Conservation (phyloP, 2,329 filamentous ascomycete genomes). For the Aspergillus sp. region DNA sequence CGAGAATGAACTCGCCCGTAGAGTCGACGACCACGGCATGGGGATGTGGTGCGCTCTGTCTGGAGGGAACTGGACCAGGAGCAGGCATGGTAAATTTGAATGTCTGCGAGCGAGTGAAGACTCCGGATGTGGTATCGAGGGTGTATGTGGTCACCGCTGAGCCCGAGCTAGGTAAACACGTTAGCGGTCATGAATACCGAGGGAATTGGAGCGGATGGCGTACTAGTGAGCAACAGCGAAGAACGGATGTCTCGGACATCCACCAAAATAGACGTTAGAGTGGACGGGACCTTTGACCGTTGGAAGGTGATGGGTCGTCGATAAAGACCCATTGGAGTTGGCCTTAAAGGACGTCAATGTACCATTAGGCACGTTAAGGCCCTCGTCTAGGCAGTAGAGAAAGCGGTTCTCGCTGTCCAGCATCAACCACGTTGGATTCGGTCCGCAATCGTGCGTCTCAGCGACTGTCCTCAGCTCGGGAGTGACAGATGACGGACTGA, state of each 20-base stretch:
- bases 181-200: conserved; percentile 4
- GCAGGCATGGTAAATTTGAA: conserved; percentile 32
- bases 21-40: conserved; percentile 59
- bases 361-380: conserved; percentile 18
- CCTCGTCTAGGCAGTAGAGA: conserved; percentile 30
- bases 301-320: too few species aligned
- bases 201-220: too few species aligned
- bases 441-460: too few species aligned
- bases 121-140: conserved; percentile 9
- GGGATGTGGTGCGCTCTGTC: conserved; percentile 52
- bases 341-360: conserved; percentile 10
- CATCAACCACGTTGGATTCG: conserved; percentile 30
- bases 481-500: too few species aligned
- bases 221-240: conserved; percentile 33
- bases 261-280: conserved; percentile 20
- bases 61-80: conserved; percentile 30
- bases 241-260: conserved; percentile 15
- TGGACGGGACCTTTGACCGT: conserved; percentile 14
- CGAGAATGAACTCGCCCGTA: conserved; percentile 51
- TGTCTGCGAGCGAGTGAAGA: too few species aligned
- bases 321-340: too few species aligned
- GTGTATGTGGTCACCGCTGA: conserved; percentile 25
- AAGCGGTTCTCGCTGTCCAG: conserved; percentile 16
- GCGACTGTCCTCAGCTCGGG: too few species aligned
- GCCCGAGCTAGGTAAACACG: conserved; percentile 13